Evolutionary conservation across 768 basidiomycete species (phyloP), one percentile per base, ranked within the genome.

Genomic region (Pleurotus citrinopileatus): DNA sequence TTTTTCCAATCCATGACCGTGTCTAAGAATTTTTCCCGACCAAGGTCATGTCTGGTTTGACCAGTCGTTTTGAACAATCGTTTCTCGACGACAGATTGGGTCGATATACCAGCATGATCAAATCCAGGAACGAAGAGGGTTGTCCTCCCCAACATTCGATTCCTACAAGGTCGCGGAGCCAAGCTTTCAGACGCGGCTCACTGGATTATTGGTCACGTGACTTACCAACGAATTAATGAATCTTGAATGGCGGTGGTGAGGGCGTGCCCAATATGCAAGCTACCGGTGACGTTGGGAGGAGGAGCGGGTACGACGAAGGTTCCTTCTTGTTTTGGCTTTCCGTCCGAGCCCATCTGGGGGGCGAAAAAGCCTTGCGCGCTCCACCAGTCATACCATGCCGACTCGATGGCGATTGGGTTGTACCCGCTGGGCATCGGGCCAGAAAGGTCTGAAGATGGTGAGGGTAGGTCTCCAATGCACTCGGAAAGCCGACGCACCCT

Each of bases 371-470:
- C 95, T 63, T 94, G 80, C 2, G 83, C 80, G 32, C 84, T 76
- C 96, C 96, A 98, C 97, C 97, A 98, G 62, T 96, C 93, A 62
- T 98, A 98, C 93, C 97, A 98, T 2, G 93, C 87, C 0, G 94
- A 78, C 66, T 98, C 96, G 55, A 98, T 89, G 28, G 91, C 90
- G 59, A 91, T 87, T 6, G 97, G 96, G 67, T 98, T 94, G 73
- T 98, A 99, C 3, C 90, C 91, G n/a, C 81, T 77, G 1, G 90
- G 81, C 90, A 99, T 96, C 2, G 92, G 86, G 56, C 84, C 77
- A 1, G 89, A 80, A 53, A 97, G 75, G 71, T 98, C 96, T 96
- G 53, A 15, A 42, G 7, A 25, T 55, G 29, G 47, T 46, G n/a
- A 34, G 13, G 10, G 29, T 32, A 6, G 13, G 29, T 32, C 29